Base-by-base conservation (phyloP, 352 stramenopile genomes). In the Pythium insidiosum region DNA sequence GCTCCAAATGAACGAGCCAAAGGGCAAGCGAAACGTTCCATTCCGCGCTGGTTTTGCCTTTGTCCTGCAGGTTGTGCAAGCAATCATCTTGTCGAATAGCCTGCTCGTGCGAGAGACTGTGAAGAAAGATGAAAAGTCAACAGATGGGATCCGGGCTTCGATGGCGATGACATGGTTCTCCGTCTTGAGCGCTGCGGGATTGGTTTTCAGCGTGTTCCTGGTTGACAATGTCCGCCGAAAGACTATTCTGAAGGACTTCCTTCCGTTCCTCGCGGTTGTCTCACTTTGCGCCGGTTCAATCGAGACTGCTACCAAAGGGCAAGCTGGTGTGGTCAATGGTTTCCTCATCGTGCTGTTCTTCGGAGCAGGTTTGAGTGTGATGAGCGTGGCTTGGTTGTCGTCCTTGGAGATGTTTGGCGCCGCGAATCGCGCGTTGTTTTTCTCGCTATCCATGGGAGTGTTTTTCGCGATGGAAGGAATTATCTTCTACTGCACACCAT, bases 211-310 rank as follows among this genome's bases (percentile, higher is more conserved):
- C 30, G 80, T 81, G 45, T 86, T 90, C 41, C 61, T 87, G 26
- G 68, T 91, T 37, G 81, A 90, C 52, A 87, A 82, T 29, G 76
- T 94, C 41, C 72, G 79, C n/a, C 75, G 81, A 39, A 91, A 94
- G 59, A 94, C 81, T 15, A 84, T 94, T n/a, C 48, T 94, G 34
- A 94, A 94, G 53, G 81, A 94, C 45, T 87, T 91, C 23, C 41
- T 91, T 45, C 78, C 78, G 23, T 86, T 89, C 38, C 59, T 88
- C 19, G 54, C 71, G 20, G 45, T 84, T 16, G 42, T 88, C 43
- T 75, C 64, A 6, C 66, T 89, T 35, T 72, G 77, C 18, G 77
- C 59, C 36, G 77, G 43, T n/a, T 42, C 85, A 26, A 66, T 84
- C 23, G 63, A 68, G 12, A 59, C 58, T 9, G 51, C 72, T 11